Evolutionary conservation across 257 asterid species (phyloP).

Genomic region (Ophiorrhiza pumila): DNA sequence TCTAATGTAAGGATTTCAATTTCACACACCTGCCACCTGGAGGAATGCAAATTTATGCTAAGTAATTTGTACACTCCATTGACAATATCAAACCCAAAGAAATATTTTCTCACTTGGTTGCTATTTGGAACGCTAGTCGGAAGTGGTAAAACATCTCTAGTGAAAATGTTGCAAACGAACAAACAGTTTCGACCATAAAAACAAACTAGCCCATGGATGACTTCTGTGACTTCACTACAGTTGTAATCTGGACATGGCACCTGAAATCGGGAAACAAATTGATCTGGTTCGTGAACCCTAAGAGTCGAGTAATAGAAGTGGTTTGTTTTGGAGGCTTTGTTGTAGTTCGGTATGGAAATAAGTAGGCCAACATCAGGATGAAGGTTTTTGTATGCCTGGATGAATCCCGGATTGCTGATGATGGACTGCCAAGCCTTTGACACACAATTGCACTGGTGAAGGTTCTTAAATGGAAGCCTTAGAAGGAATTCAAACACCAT

Average conservation of each 20-base stretch:
- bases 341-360: background rate
- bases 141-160: background rate
- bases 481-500: background rate
- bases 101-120: background rate
- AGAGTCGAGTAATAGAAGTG: background rate
- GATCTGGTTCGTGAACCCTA: background rate
- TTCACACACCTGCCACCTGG: no score
- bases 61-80: slow-evolving; percentile 5
- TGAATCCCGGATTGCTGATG: background rate
- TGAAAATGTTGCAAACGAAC: slow-evolving; percentile 4
- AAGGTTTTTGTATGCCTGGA: background rate
- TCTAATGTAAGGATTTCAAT: background rate
- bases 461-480: background rate
- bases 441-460: slow-evolving; percentile 10
- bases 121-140: background rate
- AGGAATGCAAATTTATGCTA: background rate
- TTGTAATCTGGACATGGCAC: background rate
- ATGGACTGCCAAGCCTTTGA: background rate
- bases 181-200: background rate
- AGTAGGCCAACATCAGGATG: slow-evolving; percentile 3
- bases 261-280: background rate
- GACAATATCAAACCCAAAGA: background rate
- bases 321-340: background rate
- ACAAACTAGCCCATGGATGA: background rate
- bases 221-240: background rate